Base-by-base conservation (phyloP, 2,329 filamentous ascomycete species). In the Alternaria sp. region DNA sequence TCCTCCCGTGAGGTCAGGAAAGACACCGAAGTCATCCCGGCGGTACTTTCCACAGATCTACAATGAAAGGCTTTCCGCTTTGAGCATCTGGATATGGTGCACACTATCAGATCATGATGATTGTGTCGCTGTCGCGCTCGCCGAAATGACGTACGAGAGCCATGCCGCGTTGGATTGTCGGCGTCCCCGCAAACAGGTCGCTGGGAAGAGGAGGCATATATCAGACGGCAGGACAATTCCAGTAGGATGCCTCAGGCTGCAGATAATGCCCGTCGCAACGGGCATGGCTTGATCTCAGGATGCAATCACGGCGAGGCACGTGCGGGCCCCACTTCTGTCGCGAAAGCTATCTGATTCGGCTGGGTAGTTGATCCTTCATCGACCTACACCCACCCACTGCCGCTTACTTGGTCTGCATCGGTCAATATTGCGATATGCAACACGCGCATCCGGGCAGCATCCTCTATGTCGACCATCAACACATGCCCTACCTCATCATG, bases 231-330 rank as follows among this genome's bases (percentile, higher is more conserved):
- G 41, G 52, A 48, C 44, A 61, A 58, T 38, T 42, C 57, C 46
- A 44, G 32, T 28, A 56, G 44, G 22, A 49, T 56, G 38, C 14
- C 39, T 34, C 36, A 38, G 5, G 36, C 30, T 67, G 57, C 65
- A 60, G 58, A 52, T 59, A 22, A 62, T 56, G 59, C 51, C 28
- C 49, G 51, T 52, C 51, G 43, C 62, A 44, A 54, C 32, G 43
- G 62, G 51, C 36, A 64, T 61, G 54, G 58, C 58, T 56, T 56
- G 48, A 56, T 63, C 42, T 42, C 12, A 34, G 32, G 9, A 43
- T 48, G 38, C 41, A 58, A 55, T 48, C 41, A 43, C 8, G 58
- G 56, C n/a, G 7, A 36, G 39, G 56, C 47, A 55, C 52, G 52
- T 59, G 60, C 61, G 52, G 39, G 39, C 20, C 34, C 41, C 51